Conservation (phyloP, 2,329 filamentous ascomycete species). For the Pseudopithomyces maydicus region DNA sequence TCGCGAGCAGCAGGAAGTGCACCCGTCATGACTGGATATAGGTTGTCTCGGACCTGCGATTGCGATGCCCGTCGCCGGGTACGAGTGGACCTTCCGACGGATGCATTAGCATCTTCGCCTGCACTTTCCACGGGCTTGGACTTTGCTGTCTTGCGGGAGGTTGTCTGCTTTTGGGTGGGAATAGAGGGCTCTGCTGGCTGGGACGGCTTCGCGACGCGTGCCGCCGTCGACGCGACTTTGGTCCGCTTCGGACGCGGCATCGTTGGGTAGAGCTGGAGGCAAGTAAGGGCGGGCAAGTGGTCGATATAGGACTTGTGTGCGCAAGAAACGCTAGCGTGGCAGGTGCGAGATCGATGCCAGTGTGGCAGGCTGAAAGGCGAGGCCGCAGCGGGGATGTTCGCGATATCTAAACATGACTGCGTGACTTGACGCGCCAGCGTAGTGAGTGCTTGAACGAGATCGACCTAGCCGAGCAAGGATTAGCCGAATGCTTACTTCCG, state of each 20-base stretch:
- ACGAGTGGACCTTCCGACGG: conserved; percentile 37
- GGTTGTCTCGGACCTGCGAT: conserved; percentile 24
- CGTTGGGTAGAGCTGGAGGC: conserved; percentile 11
- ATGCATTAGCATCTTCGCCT: conserved; percentile 46
- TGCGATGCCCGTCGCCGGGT: conserved; percentile 24
- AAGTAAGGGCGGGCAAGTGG: neutral
- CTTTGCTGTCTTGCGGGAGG: conserved; percentile 20
- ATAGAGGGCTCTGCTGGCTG: conserved; percentile 20
- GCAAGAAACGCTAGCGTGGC: conserved; percentile 9
- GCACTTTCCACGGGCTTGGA: conserved; percentile 24
- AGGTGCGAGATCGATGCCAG: conserved; percentile 8
- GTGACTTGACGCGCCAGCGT: neutral
- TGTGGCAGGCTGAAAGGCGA: neutral
- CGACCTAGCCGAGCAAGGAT: neutral
- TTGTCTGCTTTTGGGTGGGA: conserved; percentile 27
- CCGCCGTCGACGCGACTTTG: conserved; percentile 39
- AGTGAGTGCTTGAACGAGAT: neutral
- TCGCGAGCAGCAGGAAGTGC: conserved; percentile 33
- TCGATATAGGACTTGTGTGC: conserved; percentile 6
- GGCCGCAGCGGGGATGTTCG: neutral
- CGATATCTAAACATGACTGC: neutral
- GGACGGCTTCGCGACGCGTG: conserved; percentile 34
- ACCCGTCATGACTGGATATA: conserved; percentile 43
- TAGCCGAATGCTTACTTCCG: conserved; percentile 2
- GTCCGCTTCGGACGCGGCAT: conserved; percentile 46